phyloP scores from a whole-genome alignment of 1,139 yeast genomes.

The Pichia sp. region DNA sequence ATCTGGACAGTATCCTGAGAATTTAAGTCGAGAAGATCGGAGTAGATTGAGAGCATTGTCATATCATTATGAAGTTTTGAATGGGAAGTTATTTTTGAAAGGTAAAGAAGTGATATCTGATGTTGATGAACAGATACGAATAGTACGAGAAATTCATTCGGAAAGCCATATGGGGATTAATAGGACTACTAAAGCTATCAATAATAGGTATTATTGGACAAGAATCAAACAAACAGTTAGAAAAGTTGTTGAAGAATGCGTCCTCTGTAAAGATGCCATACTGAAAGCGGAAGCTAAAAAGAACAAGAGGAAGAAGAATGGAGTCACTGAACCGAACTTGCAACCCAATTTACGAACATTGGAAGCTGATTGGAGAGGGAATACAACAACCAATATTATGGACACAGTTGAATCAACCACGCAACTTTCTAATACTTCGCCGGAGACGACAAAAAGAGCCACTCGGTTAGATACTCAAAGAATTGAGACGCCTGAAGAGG shows the following conservation, averaged over 20 bases:
- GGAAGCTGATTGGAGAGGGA: background rate
- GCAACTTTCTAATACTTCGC: background rate
- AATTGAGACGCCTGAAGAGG: constrained; percentile 5
- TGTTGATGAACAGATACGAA: constrained; percentile 63
- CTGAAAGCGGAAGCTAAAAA: constrained; percentile 1
- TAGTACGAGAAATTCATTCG: constrained; percentile 66
- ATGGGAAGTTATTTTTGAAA: constrained; percentile 61
- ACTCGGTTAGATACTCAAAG: constrained; percentile 1
- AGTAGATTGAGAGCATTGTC: constrained; percentile 78
- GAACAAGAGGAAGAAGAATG: background rate
- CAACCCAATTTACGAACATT: background rate
- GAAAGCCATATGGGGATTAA: constrained; percentile 65
- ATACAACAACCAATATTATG: background rate
- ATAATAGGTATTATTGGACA: constrained; percentile 86
- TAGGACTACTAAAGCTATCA: constrained; percentile 69
- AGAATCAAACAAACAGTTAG: constrained; percentile 85
- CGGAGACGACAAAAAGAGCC: constrained; percentile 2
- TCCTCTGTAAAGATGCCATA: constrained; percentile 50
- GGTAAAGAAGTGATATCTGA: constrained; percentile 80
- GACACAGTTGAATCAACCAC: background rate
- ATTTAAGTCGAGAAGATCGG: constrained; percentile 76
- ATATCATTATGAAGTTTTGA: constrained; percentile 62
- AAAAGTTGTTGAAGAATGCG: constrained; percentile 69
- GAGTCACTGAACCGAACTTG: too few relatives aligned
- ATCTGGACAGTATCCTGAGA: constrained; percentile 81